These are phyloP conservation scores for Colletotrichum sp. DNA, from an alignment of 2,329 filamentous ascomycete genomes.

Conservation along the genomic window DNA sequence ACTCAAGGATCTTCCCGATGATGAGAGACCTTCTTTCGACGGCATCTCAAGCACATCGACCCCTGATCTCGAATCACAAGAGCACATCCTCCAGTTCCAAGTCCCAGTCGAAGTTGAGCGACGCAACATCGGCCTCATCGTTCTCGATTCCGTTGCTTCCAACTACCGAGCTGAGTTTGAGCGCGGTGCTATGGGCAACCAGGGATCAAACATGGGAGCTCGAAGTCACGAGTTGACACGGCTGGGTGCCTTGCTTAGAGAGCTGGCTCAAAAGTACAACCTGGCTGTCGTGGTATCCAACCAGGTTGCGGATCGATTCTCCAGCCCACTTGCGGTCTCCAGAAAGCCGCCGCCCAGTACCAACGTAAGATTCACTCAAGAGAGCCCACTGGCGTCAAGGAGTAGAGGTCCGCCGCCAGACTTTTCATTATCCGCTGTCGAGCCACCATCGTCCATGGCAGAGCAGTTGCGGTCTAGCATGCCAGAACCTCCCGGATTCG, in stretches of 20 bases:
- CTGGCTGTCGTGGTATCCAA: slow-evolving; percentile 92
- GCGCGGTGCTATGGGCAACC: slow-evolving; percentile 48
- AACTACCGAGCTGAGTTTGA: slow-evolving; percentile 96
- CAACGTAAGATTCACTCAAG: slow-evolving; percentile 34
- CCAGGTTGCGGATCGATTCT: slow-evolving; percentile 91
- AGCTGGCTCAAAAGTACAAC: slow-evolving; percentile 74
- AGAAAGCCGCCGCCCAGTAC: slow-evolving; percentile 23
- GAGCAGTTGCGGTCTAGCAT: slow-evolving; percentile 38
- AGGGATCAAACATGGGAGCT: slow-evolving; percentile 69
- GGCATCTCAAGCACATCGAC: slow-evolving; percentile 81
- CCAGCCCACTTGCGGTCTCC: slow-evolving; percentile 25
- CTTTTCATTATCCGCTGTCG: slow-evolving; percentile 28
- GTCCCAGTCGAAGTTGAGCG: slow-evolving; percentile 83
- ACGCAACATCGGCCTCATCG: slow-evolving; percentile 78
- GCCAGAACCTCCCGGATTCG: slow-evolving; percentile 37
- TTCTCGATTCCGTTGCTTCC: slow-evolving; percentile 91
- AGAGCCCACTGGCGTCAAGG: slow-evolving; percentile 56
- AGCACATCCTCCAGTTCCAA: slow-evolving; percentile 93
- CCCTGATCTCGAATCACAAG: slow-evolving; percentile 90
- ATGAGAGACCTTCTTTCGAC: slow-evolving; percentile 67
- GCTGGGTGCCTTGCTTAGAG: slow-evolving; percentile 76
- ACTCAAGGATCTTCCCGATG: slow-evolving; percentile 45
- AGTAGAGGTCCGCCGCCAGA: slow-evolving; percentile 34
- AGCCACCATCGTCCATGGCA: slow-evolving; percentile 45
- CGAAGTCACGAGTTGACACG: slow-evolving; percentile 79